Conservation (phyloP, 78 protist species). For the Protostelium mycophagum region DNA sequence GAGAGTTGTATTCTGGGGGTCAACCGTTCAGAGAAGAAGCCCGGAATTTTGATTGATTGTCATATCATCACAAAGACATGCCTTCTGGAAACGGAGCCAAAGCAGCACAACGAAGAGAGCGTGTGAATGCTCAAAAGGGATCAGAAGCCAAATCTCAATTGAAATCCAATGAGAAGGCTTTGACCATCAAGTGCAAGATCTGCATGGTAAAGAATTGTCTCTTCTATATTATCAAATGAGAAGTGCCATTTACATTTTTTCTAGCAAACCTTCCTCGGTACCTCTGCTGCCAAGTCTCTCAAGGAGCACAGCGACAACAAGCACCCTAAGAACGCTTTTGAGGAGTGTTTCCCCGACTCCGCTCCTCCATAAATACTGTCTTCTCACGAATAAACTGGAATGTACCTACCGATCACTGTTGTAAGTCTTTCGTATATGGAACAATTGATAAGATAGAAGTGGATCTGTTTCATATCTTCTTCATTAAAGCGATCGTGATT, state of each 20-base stretch:
- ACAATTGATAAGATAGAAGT: too few relatives aligned
- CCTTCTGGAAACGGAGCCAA: conserved; percentile 62
- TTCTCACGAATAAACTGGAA: too few relatives aligned
- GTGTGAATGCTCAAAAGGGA: conserved; percentile 24
- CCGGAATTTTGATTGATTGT: too few relatives aligned
- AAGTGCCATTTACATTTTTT: too few relatives aligned
- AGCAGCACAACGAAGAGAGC: conserved; percentile 63
- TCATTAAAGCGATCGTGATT: too few relatives aligned
- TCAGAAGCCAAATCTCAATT: conserved; percentile 33
- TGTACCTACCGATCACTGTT: too few relatives aligned
- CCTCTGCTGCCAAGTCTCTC: conserved; percentile 6
- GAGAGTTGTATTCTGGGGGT: too few relatives aligned
- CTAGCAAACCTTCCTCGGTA: conserved; percentile 25
- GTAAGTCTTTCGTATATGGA: too few relatives aligned
- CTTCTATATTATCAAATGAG: too few relatives aligned
- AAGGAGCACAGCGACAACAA: conserved; percentile 51
- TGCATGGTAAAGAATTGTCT: conserved; percentile 20
- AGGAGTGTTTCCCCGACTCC: conserved; percentile 35
- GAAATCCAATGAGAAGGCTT: conserved; percentile 51
- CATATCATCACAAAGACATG: not conserved
- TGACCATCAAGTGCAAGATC: conserved; percentile 40
- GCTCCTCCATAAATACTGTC: too few relatives aligned
- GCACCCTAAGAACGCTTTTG: conserved; percentile 36
- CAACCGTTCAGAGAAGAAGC: too few relatives aligned
- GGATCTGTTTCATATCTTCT: too few relatives aligned